A percentile compares a stretch with the other conserved stretches of the same genome.
phyloP scores from a whole-genome alignment of 306 rosid species.

The Cyclanthera cordifolia region DNA sequence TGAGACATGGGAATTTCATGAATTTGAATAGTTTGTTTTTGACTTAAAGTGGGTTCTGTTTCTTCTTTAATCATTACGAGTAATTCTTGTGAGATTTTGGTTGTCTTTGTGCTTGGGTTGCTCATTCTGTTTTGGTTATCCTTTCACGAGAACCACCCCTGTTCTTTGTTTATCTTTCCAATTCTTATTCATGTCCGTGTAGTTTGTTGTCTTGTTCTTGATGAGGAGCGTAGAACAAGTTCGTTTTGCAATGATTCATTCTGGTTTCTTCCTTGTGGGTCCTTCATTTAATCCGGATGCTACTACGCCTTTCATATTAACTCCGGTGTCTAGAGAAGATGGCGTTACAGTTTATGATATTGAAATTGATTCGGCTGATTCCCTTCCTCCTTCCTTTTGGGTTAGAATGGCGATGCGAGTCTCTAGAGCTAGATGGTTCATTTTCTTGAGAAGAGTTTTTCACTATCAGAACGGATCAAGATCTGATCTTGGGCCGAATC shows the following conservation, averaged over 20 bases:
- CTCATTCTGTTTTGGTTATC: not conserved
- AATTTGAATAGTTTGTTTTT: not conserved
- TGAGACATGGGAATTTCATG: conserved; percentile 13
- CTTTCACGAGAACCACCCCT: not conserved
- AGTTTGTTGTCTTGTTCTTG: not conserved
- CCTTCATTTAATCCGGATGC: conserved; percentile 13
- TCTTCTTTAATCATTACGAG: not conserved
- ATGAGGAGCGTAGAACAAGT: not conserved
- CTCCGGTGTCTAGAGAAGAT: conserved; percentile 3
- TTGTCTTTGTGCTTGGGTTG: not conserved
- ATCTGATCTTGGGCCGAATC: not conserved
- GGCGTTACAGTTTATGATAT: not conserved
- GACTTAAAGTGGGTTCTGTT: not conserved
- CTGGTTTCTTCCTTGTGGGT: conserved; percentile 2
- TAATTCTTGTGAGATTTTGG: conserved; percentile 9
- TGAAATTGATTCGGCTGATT: not conserved
- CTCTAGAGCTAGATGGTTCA: conserved; percentile 57
- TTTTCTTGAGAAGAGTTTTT: not conserved
- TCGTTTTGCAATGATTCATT: conserved; percentile 6
- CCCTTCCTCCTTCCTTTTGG: conserved; percentile 26
- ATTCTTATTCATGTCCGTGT: not conserved
- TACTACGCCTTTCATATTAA: conserved; percentile 2
- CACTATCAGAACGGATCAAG: not conserved
- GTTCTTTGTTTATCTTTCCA: not conserved
- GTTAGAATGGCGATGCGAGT: conserved; percentile 63